Evolutionary conservation across 1,284 basidiomycete species (phyloP).

Genomic region (Anthracocystis setariae): DNA sequence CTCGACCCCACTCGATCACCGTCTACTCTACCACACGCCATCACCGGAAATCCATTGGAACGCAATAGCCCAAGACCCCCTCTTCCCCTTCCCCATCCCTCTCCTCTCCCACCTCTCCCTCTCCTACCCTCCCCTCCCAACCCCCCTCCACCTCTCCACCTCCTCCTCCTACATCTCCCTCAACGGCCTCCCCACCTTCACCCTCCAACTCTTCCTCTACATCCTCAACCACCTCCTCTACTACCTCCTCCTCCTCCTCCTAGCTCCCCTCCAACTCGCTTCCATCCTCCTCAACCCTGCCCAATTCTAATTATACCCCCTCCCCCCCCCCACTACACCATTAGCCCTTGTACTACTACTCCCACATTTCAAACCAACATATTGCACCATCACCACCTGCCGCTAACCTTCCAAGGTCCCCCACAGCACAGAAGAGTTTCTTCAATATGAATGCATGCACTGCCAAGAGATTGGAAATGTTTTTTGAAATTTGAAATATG

Average conservation of each 20-base stretch:
- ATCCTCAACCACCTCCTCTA: slow-evolving; percentile 2
- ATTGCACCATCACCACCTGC: too few species aligned
- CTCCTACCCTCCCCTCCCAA: slow-evolving; percentile 15
- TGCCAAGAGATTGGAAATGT: neutral
- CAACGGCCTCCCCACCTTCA: slow-evolving; percentile 7
- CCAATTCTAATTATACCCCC: slow-evolving; percentile 14
- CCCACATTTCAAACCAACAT: too few species aligned
- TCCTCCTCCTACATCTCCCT: slow-evolving; percentile 8
- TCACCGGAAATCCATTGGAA: slow-evolving; percentile 19
- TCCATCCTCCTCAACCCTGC: slow-evolving; percentile 7
- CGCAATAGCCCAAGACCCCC: slow-evolving; percentile 2
- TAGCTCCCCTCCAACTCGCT: slow-evolving; percentile 31
- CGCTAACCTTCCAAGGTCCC: too few species aligned
- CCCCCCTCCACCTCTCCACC: slow-evolving; percentile 3
- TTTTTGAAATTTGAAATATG: neutral
- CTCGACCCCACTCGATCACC: neutral
- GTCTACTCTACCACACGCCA: neutral
- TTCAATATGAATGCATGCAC: neutral
- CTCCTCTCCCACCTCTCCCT: slow-evolving; percentile 6
- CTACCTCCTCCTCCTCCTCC: slow-evolving; percentile 4
- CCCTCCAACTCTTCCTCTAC: slow-evolving; percentile 11
- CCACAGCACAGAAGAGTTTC: neutral
- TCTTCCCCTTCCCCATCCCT: slow-evolving; percentile 25
- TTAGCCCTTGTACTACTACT: neutral
- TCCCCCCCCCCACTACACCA: too few species aligned